Percentiles rank a stretch among this genome's conserved stretches.
Evolutionary conservation across 495 filamentous ascomycete genomes (phyloP).

Genomic region (Talaromyces proteolyticus): DNA sequence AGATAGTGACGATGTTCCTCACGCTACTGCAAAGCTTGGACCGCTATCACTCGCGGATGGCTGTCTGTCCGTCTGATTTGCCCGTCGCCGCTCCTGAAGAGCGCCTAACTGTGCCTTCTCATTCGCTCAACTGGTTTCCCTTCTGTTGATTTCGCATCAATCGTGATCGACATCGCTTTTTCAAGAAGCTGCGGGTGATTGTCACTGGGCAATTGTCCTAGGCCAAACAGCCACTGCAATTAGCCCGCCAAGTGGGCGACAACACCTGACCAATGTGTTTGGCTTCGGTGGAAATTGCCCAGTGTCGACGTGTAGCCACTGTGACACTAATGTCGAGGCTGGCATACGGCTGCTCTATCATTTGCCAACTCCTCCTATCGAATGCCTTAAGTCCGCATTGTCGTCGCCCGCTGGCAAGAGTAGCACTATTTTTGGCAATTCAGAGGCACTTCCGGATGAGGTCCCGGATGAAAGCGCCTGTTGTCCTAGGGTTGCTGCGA

Average conservation of each 20-base stretch:
- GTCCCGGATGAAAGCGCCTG: not conserved
- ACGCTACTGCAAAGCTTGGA: conserved; percentile 7
- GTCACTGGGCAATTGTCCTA: not conserved
- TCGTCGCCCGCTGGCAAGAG: not conserved
- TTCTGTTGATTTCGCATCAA: not conserved
- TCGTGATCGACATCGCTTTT: not conserved
- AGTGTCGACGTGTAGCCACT: not conserved
- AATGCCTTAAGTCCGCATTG: not conserved
- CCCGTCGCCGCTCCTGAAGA: not conserved
- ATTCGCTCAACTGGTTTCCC: not conserved
- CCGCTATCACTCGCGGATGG: not conserved
- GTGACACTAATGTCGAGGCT: conserved; percentile 4
- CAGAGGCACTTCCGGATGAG: not conserved
- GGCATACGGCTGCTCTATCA: conserved; percentile 1
- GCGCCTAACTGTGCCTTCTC: not conserved
- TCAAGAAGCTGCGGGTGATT: not conserved
- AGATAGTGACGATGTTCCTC: not conserved
- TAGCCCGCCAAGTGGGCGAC: not conserved
- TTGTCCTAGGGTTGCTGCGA: not conserved
- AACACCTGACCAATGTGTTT: conserved; percentile 2
- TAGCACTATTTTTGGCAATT: not conserved
- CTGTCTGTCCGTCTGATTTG: not conserved
- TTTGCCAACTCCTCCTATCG: not conserved
- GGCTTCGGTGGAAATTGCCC: not conserved
- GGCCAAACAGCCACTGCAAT: not conserved